Conservation (phyloP, 2,329 filamentous ascomycete genomes). For the Coniochaeta sp. region DNA sequence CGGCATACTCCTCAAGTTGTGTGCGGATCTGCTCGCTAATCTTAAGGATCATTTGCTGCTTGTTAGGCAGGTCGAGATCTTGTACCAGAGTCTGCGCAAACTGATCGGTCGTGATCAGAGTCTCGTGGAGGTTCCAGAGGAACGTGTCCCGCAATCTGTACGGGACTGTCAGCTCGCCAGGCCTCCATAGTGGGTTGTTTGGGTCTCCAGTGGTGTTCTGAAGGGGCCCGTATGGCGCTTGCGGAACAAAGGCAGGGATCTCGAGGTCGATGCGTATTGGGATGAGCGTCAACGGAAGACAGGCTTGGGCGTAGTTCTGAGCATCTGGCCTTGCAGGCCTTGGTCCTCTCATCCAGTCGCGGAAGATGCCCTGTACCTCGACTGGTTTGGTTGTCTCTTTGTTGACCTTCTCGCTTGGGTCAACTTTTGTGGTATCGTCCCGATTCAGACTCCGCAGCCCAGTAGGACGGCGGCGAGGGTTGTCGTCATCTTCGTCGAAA, state of each 20-base stretch:
- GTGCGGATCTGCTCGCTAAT: conserved; percentile 93
- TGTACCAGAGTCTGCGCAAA: conserved; percentile 89
- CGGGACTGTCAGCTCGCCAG: conserved; percentile 70
- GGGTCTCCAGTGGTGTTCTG: conserved; percentile 62
- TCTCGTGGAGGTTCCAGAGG: conserved; percentile 95
- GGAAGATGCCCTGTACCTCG: conserved; percentile 81
- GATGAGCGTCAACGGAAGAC: conserved; percentile 81
- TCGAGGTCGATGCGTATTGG: conserved; percentile 96
- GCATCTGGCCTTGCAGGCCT: conserved; percentile 47
- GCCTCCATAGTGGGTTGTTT: conserved; percentile 68
- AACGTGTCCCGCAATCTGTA: conserved; percentile 94
- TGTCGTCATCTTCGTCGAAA: conserved; percentile 64
- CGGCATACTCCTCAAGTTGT: conserved; percentile 92
- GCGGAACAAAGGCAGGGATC: conserved; percentile 68
- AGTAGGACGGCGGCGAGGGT: conserved; percentile 69
- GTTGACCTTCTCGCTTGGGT: conserved; percentile 68
- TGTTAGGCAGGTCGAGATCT: conserved; percentile 83
- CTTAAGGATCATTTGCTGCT: conserved; percentile 60
- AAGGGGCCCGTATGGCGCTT: conserved; percentile 51
- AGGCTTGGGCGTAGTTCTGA: conserved; percentile 58
- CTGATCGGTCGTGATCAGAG: conserved; percentile 86
- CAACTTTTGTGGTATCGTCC: conserved; percentile 61
- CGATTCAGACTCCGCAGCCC: conserved; percentile 76
- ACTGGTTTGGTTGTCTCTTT: conserved; percentile 77
- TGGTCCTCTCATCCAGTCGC: conserved; percentile 88